Evolutionary conservation across 2,329 filamentous ascomycete species (phyloP), one percentile per base, ranked within the genome.

Genomic region (Phoma sp.): DNA sequence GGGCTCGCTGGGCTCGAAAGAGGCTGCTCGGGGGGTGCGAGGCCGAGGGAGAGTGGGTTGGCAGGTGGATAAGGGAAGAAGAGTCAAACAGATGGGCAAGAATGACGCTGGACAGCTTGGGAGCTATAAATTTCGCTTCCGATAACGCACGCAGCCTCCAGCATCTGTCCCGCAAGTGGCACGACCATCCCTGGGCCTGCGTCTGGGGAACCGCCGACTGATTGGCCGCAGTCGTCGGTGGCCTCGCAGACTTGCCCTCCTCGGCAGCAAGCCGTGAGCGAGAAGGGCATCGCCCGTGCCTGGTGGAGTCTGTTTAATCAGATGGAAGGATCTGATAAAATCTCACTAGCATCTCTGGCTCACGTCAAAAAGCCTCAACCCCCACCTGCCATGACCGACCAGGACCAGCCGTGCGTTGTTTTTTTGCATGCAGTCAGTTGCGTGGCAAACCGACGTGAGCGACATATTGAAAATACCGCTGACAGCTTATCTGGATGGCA

Each of bases 71-170:
- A 58, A 53, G 52, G 62, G 51, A 55, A 37, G 52, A 49, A 60
- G 55, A 62, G 48, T 58, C 55, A 53, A 46, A 57, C 21, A 48
- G 52, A 45, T 47, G 59, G 53, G 22, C 40, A 43, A 43, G 51
- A 55, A 59, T 66, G 65, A 68, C 65, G 63, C 50, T 57, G 21
- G 59, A 60, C 22, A 52, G 55, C 46, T 49, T 49, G 46, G 50
- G 46, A 60, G 51, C 54, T 62, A 67, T 61, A 67, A 72, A 71
- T 69, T 68, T 71, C 68, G 68, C 63, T 65, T 63, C 67, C 69
- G 70, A 68, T 73, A 72, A 66, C 68, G 69, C 61, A 60, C 57
- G 51, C 62, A 49, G 51, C 60, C 51, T 54, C 57, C 39, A 62
- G 38, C 51, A 45, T 57, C 48, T 45, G 54, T 57, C 60, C 60